These are phyloP conservation scores for Chimonanthus salicifolius DNA, from an alignment of 164 flowering plant genomes.

Conservation along the genomic window DNA sequence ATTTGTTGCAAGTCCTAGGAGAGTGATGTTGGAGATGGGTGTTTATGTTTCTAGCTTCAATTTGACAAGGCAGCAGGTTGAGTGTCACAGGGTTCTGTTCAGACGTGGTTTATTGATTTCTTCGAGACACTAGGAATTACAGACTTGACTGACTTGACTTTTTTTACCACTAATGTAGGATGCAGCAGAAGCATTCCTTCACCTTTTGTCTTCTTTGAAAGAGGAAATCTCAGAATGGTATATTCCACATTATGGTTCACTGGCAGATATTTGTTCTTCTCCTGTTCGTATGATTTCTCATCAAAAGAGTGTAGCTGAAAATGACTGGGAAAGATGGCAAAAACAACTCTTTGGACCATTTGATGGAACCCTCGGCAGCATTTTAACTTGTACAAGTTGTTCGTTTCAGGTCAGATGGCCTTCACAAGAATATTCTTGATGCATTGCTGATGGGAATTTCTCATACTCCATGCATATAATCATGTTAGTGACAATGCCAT, in stretches of 20 bases:
- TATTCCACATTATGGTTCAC: slow-evolving; percentile 35
- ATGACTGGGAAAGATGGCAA: slow-evolving; percentile 66
- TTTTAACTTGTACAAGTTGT: slow-evolving; percentile 76
- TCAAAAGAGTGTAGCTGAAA: slow-evolving; percentile 17
- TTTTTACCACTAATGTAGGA: slow-evolving; percentile 39
- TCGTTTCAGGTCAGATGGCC: slow-evolving; percentile 61
- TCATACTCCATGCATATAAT: not conserved
- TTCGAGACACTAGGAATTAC: not conserved
- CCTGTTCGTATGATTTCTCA: slow-evolving; percentile 33
- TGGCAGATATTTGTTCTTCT: slow-evolving; percentile 42
- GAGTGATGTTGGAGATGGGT: slow-evolving; percentile 65
- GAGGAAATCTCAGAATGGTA: slow-evolving; percentile 60
- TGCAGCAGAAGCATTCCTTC: slow-evolving; percentile 89
- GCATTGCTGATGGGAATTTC: not conserved
- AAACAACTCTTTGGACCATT: slow-evolving; percentile 70
- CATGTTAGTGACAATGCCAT: too few relatives aligned
- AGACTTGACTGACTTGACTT: not conserved
- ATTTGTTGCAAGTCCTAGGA: slow-evolving; percentile 47
- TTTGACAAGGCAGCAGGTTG: slow-evolving; percentile 80
- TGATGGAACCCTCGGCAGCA: slow-evolving; percentile 82
- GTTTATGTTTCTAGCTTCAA: slow-evolving; percentile 57
- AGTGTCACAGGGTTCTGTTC: not conserved
- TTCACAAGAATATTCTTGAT: slow-evolving; percentile 12
- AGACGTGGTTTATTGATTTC: not conserved
- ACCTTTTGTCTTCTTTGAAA: slow-evolving; percentile 67